Conservation (phyloP, 306 rosid genomes). For the Vigna unguiculata region DNA sequence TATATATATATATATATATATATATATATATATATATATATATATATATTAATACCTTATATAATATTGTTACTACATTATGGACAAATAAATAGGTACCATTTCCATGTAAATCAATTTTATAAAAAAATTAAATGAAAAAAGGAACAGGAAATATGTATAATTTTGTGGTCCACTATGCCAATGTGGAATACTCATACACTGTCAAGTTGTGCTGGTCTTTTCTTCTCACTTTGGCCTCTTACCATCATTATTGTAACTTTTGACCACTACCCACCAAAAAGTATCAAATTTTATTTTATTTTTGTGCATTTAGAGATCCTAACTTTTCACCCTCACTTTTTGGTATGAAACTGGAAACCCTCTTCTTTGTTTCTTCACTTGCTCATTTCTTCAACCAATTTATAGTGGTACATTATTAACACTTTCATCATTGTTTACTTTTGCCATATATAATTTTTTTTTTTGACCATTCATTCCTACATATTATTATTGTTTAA, state of each 20-base stretch:
- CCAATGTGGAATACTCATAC: background rate
- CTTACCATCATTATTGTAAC: background rate
- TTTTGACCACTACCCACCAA: background rate
- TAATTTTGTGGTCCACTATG: constrained; percentile 3
- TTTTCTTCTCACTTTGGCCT: background rate
- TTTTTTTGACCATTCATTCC: no score
- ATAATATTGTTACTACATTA: no score
- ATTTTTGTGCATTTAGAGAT: background rate
- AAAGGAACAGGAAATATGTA: background rate
- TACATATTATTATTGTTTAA: no score
- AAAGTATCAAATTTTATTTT: background rate
- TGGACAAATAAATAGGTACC: no score
- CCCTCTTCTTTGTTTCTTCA: background rate
- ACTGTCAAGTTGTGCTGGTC: background rate
- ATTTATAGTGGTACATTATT: background rate
- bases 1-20: no score
- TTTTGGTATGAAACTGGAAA: background rate
- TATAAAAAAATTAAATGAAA: background rate
- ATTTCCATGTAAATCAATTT: background rate
- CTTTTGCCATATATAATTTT: background rate
- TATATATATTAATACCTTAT: no score
- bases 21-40: no score
- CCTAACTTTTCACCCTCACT: background rate
- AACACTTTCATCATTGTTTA: background rate
- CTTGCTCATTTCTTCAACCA: background rate